These are phyloP conservation scores for Nemania diffusa DNA, from an alignment of 2,329 filamentous ascomycete species.

Conservation along the genomic window DNA sequence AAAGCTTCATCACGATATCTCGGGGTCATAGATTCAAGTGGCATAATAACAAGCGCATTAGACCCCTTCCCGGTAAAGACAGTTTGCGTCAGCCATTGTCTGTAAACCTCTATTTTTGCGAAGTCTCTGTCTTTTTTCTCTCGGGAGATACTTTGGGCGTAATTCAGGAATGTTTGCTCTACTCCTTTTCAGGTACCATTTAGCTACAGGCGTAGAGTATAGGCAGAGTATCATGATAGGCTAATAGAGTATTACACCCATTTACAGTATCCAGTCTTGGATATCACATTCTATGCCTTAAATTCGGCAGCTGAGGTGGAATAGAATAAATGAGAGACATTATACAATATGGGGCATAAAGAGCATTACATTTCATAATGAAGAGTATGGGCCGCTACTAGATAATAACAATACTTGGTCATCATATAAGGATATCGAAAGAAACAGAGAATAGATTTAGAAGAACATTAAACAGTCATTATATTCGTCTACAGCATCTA, in stretches of 20 bases:
- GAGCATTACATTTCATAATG: neutral
- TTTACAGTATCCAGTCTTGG: too few relatives aligned
- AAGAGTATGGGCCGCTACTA: neutral
- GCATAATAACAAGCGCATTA: slow-evolving; percentile 1
- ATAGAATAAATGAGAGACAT: neutral
- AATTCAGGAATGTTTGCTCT: too few relatives aligned
- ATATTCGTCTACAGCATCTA: slow-evolving; percentile 35
- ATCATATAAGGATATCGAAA: neutral
- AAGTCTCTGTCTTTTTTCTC: neutral
- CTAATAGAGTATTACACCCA: too few relatives aligned
- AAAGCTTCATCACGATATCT: neutral
- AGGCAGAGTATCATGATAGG: too few relatives aligned
- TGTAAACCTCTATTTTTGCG: neutral
- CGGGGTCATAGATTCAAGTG: neutral
- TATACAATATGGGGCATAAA: neutral
- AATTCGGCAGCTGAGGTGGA: too few relatives aligned
- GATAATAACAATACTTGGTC: neutral
- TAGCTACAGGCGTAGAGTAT: too few relatives aligned
- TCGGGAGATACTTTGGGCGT: neutral
- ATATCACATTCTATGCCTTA: too few relatives aligned
- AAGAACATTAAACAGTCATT: slow-evolving; percentile 22
- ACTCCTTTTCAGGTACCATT: too few relatives aligned
- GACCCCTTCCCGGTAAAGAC: neutral
- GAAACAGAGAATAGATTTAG: neutral
- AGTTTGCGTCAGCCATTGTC: neutral